Base-by-base conservation (phyloP, 371 early-diverging fungal genomes). In the Haplosporangium sp. region DNA sequence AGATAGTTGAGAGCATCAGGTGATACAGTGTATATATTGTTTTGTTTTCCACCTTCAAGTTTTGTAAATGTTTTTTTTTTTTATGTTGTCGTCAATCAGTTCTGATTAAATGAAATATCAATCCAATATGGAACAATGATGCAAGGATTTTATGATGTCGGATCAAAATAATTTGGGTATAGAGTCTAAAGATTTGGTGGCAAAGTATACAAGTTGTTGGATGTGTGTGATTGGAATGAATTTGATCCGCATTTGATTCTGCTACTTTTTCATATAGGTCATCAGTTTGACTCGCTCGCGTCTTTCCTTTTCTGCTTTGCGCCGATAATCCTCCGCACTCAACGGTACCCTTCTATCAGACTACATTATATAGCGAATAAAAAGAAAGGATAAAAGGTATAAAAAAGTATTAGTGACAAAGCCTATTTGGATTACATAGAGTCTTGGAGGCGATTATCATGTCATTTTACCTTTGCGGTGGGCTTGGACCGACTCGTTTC, bases 201-300 rank as follows among this genome's bases (percentile, higher is more conserved):
- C 8, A 8, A 5, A 19, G 13, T 9, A 55, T 15, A 55, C 34
- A 34, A 55, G 9, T 9, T 27, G 19, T 34, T 13, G 34, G 55
- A 27, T 8, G 20, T 27, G 8, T 27, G 8, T 27, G 19, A 55
- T 55, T 48, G 5, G 17, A 48, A 17, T 17, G 48, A 44, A 65
- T 52, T 63, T 63, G 52, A 37, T 63, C 64, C 64, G 64, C 52
- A 42, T 27, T n/a, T 13, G 47, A 45, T 44, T 56, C 1, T 20
- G 17, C 45, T 62, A 75, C 37, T 61, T 69, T 59, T 76, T 76
- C 77, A 76, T 76, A 34, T 76, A 76, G 17, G 19, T 67, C 77
- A 76, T 71, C 57, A 76, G 19, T 11, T 47, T 57, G 55, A 76
- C 61, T 1, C 77, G 42, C 15, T 71, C 77, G 34, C 61, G 48